Evolutionary conservation across 1,139 yeast species (phyloP), one percentile per base, ranked within the genome.

Genomic region (Magnusiomyces paraingens): DNA sequence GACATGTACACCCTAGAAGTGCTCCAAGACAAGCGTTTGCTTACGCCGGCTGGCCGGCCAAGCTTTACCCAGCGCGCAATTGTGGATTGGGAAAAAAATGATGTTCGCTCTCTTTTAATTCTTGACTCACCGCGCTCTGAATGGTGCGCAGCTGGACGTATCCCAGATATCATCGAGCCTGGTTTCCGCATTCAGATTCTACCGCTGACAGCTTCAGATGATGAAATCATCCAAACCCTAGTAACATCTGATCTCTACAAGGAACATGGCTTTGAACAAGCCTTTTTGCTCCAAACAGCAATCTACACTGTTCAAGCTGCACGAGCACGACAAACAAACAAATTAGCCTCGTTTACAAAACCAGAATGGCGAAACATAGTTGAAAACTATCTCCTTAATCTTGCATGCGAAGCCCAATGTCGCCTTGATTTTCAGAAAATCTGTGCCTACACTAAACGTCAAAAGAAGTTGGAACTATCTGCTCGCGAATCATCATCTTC

Each of bases 371-470:
- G 88, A 61, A 81, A 83, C 64, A 76, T 83, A 32, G 80, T 83
- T 57, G 89, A 83, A 59, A 83, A 83, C 67, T 83, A 79, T 63
- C 63, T 82, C 50, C 67, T 83, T 45, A 82, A 82, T 64, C 72
- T 83, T 39, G 87, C 81, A 1, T 84, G 84, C 49, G 89, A 83
- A 63, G 83, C 84, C 12, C 87, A 83, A 63, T 82, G 86, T 61
- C 73, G 86, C 35, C 69, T 71, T 45, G 86, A 83, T 62, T 83
- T 80, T 64, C 79, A 79, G 61, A 70, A 70, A 54, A 67, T 71
- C 32, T 78, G 82, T 59, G 66, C 73, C 36, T 72, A 61, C 41
- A 57, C 67, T 52, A 71, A 76, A 59, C 68, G 68, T 58, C 74
- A 75, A 61, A 75, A 70, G 59, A 69, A 17, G 14, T 12, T 44